These are phyloP conservation scores for Hymenoscyphus scutula DNA, from an alignment of 2,329 filamentous ascomycete species.

Conservation along the genomic window DNA sequence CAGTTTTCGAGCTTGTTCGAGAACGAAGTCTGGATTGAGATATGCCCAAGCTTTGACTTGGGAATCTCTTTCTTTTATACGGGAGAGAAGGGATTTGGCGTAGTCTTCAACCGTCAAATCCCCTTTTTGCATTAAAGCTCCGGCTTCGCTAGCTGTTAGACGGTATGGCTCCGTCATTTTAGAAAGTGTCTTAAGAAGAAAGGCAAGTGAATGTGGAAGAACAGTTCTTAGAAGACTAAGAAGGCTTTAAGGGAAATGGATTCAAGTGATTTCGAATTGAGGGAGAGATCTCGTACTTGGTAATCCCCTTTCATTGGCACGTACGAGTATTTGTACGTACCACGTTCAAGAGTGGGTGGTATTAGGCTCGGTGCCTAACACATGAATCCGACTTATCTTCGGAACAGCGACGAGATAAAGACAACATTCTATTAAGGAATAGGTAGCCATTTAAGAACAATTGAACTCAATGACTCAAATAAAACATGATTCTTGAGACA, in stretches of 20 bases:
- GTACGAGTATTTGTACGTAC: not conserved
- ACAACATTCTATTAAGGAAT: not conserved
- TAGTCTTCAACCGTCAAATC: slow-evolving; percentile 49
- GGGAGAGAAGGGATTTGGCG: slow-evolving; percentile 46
- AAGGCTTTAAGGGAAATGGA: too few relatives aligned
- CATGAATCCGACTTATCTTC: slow-evolving; percentile 17
- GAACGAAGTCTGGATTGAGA: slow-evolving; percentile 45
- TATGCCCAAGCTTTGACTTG: slow-evolving; percentile 51
- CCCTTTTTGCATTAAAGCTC: slow-evolving; percentile 40
- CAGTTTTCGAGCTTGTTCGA: slow-evolving; percentile 49
- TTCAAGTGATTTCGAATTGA: too few relatives aligned
- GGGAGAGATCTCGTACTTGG: too few relatives aligned
- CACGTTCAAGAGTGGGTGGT: slow-evolving; percentile 21
- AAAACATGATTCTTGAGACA: too few relatives aligned
- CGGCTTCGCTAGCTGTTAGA: slow-evolving; percentile 45
- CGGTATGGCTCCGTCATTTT: slow-evolving; percentile 37
- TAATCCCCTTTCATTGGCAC: not conserved
- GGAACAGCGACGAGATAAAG: slow-evolving; percentile 19
- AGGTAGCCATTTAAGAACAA: not conserved
- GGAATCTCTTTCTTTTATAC: slow-evolving; percentile 45
- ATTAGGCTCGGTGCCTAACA: not conserved
- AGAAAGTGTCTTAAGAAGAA: not conserved
- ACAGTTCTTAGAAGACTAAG: too few relatives aligned
- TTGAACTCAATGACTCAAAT: too few relatives aligned
- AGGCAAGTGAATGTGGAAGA: not conserved